Base-by-base conservation (phyloP, 2,329 filamentous ascomycete genomes). In the Colletotrichum orbiculare region DNA sequence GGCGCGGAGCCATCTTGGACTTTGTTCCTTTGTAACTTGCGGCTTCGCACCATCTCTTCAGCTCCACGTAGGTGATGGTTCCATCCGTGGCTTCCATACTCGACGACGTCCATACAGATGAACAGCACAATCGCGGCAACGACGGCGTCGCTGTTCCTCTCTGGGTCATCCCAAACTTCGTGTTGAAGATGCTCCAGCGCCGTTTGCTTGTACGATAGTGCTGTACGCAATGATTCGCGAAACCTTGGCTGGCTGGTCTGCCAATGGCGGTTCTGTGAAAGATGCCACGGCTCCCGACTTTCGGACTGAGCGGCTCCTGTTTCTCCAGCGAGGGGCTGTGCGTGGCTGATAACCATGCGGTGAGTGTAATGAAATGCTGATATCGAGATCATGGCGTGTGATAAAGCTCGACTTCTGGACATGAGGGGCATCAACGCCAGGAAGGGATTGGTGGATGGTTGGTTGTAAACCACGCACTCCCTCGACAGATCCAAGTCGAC, bases 281-380 rank as follows among this genome's bases (percentile, higher is more conserved):
- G n/a, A 50, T 63, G 46, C 45, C 52, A 57, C 13, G 13, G 35
- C n/a, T 25, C 17, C 15, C 12, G 17, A 10, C n/a, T 39, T 33
- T n/a, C 10, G 38, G 9, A 13, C n/a, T 9, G 12, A 9, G 34
- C 25, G n/a, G 11, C n/a, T 10, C 25, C 2, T 11, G 13, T 33
- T 9, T 53, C 55, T n/a, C 34, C 9, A 17, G 15, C 8, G 35
- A 10, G 10, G 17, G 15, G 13, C 8, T 35, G 48, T n/a, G 13
- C 34, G 5, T 49, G 15, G 42, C 39, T 60, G 42, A 64, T 60
- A 33, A 64, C 49, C 17, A 64, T 33, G 6, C 61, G 61, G 15
- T 64, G 56, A n/a, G 61, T 54, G 49, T 60, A 49, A 17, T 64
- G 61, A 8, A 64, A 64, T 8, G 61, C 61, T 12, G 61, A 64